These are phyloP conservation scores for Heliamphora pulchella DNA, from an alignment of 179 eudicot species.

Conservation along the genomic window DNA sequence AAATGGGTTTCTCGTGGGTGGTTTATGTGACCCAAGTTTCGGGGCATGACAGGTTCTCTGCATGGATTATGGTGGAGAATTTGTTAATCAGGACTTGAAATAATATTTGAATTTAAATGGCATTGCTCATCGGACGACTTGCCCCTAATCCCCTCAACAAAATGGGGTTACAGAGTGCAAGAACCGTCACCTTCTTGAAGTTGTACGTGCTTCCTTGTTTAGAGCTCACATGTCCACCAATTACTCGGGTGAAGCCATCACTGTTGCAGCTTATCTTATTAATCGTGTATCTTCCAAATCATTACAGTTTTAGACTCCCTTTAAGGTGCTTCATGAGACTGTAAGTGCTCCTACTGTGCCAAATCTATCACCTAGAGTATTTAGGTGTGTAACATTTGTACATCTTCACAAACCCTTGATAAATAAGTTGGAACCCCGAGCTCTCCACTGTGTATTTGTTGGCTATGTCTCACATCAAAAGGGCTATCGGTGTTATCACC, in stretches of 20 bases:
- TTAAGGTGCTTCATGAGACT: not conserved
- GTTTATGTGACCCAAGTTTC: too few relatives aligned
- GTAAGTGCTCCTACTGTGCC: not conserved
- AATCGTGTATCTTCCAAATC: not conserved
- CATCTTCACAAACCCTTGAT: not conserved
- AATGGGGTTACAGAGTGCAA: not conserved
- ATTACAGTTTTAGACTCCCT: not conserved
- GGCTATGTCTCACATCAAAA: not conserved
- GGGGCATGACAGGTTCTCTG: not conserved
- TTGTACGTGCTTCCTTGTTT: not conserved
- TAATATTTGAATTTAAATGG: not conserved
- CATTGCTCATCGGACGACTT: not conserved
- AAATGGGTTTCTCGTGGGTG: too few relatives aligned
- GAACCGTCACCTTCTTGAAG: not conserved
- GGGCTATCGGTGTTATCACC: not conserved
- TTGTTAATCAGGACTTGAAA: not conserved
- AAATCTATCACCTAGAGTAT: not conserved
- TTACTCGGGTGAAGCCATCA: not conserved
- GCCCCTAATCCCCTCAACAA: not conserved
- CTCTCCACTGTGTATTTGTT: not conserved
- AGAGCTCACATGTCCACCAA: not conserved
- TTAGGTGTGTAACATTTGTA: not conserved
- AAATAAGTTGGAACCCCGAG: not conserved
- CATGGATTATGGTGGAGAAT: not conserved
- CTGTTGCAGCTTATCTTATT: not conserved